Percentiles rank a stretch among this genome's conserved stretches.
phyloP scores from a whole-genome alignment of 768 basidiomycete genomes.

The Stropharia rugosoannulata region DNA sequence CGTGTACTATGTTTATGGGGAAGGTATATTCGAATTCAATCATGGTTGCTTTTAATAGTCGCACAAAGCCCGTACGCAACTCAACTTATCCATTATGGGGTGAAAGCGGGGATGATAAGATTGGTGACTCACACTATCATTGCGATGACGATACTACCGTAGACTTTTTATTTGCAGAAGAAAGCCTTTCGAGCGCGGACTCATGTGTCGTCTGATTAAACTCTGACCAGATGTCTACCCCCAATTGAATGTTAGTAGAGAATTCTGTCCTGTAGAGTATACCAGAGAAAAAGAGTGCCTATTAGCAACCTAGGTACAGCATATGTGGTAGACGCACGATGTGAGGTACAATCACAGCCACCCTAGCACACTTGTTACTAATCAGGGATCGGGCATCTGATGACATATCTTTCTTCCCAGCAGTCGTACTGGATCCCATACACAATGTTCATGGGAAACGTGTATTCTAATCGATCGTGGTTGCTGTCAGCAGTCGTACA shows the following conservation, averaged over 20 bases:
- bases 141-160: background rate
- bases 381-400: too few relatives aligned
- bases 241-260: too few relatives aligned
- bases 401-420: slow-evolving; percentile 3
- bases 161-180: background rate
- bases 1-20: slow-evolving; percentile 8
- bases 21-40: slow-evolving; percentile 15
- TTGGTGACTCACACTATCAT: background rate
- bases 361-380: too few relatives aligned
- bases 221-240: too few relatives aligned
- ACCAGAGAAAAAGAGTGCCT: too few relatives aligned
- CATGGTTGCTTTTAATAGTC: slow-evolving; percentile 16
- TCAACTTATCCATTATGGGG: background rate
- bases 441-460: slow-evolving; percentile 9
- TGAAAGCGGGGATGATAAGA: background rate
- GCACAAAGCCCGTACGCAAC: slow-evolving; percentile 4
- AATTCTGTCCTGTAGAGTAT: too few relatives aligned
- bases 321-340: too few relatives aligned
- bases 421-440: slow-evolving; percentile 5
- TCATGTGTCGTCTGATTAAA: too few relatives aligned
- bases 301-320: too few relatives aligned
- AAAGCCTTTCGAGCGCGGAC: too few relatives aligned
- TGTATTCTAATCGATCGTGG: slow-evolving; percentile 16
- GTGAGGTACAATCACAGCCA: too few relatives aligned
- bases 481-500: slow-evolving; percentile 12